A percentile compares a stretch with the other conserved stretches of the same genome.
These are phyloP conservation scores for Turnera subulata DNA, from an alignment of 345 rosid genomes.

Conservation along the genomic window DNA sequence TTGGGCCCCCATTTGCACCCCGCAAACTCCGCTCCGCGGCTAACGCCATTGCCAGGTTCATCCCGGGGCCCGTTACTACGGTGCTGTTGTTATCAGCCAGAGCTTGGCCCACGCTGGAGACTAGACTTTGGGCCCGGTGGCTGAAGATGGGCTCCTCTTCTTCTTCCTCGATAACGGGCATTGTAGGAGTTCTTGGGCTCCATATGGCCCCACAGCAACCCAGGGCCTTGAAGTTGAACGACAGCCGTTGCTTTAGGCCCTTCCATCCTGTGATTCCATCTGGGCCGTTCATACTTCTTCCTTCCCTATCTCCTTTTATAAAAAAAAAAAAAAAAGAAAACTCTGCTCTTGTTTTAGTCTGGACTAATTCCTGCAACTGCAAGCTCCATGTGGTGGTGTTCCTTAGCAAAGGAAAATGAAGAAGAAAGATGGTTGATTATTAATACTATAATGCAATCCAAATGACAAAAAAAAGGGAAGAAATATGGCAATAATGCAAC, in stretches of 20 bases:
- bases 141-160: constrained; percentile 14
- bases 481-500: no score
- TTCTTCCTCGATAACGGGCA: constrained; percentile 26
- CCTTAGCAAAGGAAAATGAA: no score
- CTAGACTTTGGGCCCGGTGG: neutral
- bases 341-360: neutral
- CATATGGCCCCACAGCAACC: constrained; percentile 59
- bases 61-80: constrained; percentile 16
- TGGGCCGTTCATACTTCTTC: constrained; percentile 28
- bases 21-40: constrained; percentile 71
- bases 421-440: no score
- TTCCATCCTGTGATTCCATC: constrained; percentile 52
- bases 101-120: neutral
- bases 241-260: constrained; percentile 54
- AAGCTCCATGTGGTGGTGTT: neutral
- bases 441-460: no score
- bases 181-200: constrained; percentile 32
- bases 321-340: no score
- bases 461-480: no score
- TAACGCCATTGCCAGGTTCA: constrained; percentile 76
- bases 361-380: neutral
- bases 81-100: neutral
- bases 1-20: constrained; percentile 14
- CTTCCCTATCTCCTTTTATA: neutral
- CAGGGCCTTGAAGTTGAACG: constrained; percentile 43